phyloP scores from a whole-genome alignment of 2,329 filamentous ascomycete genomes.

The Metarhizium album region DNA sequence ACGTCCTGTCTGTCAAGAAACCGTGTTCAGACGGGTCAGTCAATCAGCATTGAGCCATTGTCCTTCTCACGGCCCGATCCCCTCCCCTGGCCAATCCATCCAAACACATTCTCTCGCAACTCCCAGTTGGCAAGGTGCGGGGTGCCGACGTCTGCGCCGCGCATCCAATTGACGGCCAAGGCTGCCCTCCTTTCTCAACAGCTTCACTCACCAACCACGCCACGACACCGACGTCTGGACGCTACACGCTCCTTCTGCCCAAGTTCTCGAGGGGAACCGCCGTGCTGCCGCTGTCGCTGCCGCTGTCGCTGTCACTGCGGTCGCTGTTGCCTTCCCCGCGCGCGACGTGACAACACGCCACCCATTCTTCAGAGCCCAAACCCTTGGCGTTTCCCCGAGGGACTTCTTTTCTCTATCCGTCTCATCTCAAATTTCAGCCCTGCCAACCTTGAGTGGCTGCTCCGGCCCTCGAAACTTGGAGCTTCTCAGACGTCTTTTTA shows the following conservation, averaged over 20 bases:
- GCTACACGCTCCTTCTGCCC: conserved; percentile 1
- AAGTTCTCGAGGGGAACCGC: neutral
- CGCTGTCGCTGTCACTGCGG: no score
- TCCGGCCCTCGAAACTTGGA: neutral
- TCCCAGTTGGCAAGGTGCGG: conserved; percentile 12
- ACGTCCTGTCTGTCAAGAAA: neutral
- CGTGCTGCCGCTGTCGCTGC: no score
- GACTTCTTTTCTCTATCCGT: neutral
- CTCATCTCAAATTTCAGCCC: neutral
- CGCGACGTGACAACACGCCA: neutral
- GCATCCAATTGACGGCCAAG: conserved; percentile 19
- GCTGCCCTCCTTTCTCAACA: conserved; percentile 19
- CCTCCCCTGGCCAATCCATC: neutral
- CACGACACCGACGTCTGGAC: neutral
- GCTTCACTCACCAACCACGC: neutral
- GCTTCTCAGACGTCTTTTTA: conserved; percentile 3
- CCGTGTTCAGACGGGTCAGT: neutral
- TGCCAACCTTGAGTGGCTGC: neutral
- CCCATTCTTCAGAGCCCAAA: neutral
- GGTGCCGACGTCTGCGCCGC: conserved; percentile 12
- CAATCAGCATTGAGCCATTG: conserved; percentile 7
- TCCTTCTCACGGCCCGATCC: conserved; percentile 3
- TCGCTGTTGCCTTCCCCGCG: no score
- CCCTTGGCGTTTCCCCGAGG: neutral
- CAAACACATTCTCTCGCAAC: neutral